Evolutionary conservation across 208 protist species (phyloP).

Genomic region (Leishmania amazonensis): DNA sequence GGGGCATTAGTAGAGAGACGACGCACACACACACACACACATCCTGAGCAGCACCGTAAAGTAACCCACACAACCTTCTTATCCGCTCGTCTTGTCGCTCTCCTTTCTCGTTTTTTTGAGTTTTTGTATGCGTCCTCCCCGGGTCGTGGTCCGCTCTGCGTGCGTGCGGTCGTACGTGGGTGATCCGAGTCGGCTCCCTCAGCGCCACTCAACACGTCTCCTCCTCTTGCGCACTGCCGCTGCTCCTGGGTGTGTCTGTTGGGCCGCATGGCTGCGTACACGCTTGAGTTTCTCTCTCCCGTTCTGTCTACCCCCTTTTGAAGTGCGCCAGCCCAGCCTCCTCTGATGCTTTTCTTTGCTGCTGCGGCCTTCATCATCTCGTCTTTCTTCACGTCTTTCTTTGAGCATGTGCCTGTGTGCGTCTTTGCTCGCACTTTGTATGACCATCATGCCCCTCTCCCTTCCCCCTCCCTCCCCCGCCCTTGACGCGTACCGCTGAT

Average conservation of each 20-base stretch:
- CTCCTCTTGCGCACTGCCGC: neutral
- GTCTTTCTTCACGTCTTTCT: neutral
- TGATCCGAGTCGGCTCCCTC: neutral
- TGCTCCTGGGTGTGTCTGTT: neutral
- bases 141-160: neutral
- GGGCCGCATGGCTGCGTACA: neutral
- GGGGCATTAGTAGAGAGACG: neutral
- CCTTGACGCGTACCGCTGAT: neutral
- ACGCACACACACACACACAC: neutral
- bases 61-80: neutral
- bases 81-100: neutral
- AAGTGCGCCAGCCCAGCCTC: neutral
- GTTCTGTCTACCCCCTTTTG: neutral
- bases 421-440: neutral
- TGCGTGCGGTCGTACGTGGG: neutral
- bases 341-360: neutral
- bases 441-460: neutral
- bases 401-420: neutral
- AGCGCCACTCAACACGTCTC: neutral
- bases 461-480: neutral
- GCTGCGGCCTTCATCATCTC: neutral
- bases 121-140: neutral
- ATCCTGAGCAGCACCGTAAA: neutral
- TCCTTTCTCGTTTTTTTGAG: constrained; percentile 7
- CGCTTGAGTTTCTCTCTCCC: neutral